Evolutionary conservation across 495 filamentous ascomycete species (phyloP).

Genomic region (Trichoderma orchidacearum): DNA sequence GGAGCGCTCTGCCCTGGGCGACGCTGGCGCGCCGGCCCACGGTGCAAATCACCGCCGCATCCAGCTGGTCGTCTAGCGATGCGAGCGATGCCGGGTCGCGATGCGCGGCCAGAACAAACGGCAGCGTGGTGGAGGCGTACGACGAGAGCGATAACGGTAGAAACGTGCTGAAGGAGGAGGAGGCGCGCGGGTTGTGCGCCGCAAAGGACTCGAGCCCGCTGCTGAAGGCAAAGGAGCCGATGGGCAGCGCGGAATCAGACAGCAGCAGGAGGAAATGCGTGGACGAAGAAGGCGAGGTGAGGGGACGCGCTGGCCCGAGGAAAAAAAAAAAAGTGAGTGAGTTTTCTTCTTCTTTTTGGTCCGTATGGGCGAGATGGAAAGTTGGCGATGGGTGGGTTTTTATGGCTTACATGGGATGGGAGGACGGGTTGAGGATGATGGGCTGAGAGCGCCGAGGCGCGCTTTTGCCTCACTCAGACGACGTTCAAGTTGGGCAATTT

Average conservation of each 20-base stretch:
- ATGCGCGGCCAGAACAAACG: constrained; percentile 71
- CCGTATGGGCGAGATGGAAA: too few species aligned
- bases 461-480: neutral
- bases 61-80: constrained; percentile 67
- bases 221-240: constrained; percentile 92
- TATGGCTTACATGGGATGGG: neutral
- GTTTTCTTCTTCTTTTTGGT: neutral
- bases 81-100: constrained; percentile 40
- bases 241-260: constrained; percentile 86
- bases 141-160: constrained; percentile 65
- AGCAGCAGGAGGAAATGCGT: constrained; percentile 79
- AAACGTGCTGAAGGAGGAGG: constrained; percentile 53
- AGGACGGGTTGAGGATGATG: neutral
- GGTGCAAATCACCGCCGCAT: constrained; percentile 74
- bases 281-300: constrained; percentile 4
- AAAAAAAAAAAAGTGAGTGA: too few species aligned
- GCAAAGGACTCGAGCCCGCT: constrained; percentile 89
- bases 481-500: constrained; percentile 5
- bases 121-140: constrained; percentile 65
- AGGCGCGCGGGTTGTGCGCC: constrained; percentile 43
- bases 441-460: neutral
- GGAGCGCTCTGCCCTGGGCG: constrained; percentile 72
- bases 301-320: neutral
- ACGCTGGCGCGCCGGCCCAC: constrained; percentile 76
- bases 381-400: neutral